Evolutionary conservation across 208 protist genomes (phyloP).

Genomic region (Angomonas deanei): DNA sequence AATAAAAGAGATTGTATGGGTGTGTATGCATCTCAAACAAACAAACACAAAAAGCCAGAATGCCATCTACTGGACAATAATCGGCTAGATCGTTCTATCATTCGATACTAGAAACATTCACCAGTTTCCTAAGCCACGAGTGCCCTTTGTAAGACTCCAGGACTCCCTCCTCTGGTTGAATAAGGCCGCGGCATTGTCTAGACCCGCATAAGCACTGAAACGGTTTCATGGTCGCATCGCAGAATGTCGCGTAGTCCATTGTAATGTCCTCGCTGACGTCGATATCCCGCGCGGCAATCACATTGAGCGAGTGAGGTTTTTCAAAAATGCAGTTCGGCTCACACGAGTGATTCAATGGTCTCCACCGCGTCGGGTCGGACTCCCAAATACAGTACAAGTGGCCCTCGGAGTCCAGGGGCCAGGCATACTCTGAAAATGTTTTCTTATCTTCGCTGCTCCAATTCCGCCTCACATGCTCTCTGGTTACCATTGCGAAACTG

Average conservation of each 20-base stretch:
- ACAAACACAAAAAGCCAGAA: neutral
- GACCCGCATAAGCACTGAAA: slow-evolving; percentile 73
- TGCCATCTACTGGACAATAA: neutral
- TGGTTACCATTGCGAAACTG: slow-evolving; percentile 67
- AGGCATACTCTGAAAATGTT: slow-evolving; percentile 84
- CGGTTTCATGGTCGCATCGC: slow-evolving; percentile 81
- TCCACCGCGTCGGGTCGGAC: slow-evolving; percentile 62
- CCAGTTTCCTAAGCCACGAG: slow-evolving; percentile 46
- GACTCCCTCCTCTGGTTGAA: slow-evolving; percentile 44
- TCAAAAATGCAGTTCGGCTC: slow-evolving; percentile 83
- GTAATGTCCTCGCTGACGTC: slow-evolving; percentile 67
- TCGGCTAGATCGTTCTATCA: neutral
- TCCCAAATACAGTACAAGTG: slow-evolving; percentile 87
- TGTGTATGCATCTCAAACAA: neutral
- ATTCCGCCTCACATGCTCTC: slow-evolving; percentile 45
- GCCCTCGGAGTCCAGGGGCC: slow-evolving; percentile 76
- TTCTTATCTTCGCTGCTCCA: slow-evolving; percentile 46
- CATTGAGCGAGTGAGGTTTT: slow-evolving; percentile 78
- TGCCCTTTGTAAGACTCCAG: slow-evolving; percentile 58
- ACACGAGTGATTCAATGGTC: slow-evolving; percentile 86
- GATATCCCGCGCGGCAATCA: slow-evolving; percentile 67
- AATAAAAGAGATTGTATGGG: no score
- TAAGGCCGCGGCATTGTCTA: slow-evolving; percentile 48
- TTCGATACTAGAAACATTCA: neutral
- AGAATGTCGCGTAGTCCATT: slow-evolving; percentile 90